A percentile compares a stretch with the other conserved stretches of the same genome.
Evolutionary conservation across 2,329 filamentous ascomycete species (phyloP).

Genomic region (Ophiocordyceps polyrhachis-furcata): DNA sequence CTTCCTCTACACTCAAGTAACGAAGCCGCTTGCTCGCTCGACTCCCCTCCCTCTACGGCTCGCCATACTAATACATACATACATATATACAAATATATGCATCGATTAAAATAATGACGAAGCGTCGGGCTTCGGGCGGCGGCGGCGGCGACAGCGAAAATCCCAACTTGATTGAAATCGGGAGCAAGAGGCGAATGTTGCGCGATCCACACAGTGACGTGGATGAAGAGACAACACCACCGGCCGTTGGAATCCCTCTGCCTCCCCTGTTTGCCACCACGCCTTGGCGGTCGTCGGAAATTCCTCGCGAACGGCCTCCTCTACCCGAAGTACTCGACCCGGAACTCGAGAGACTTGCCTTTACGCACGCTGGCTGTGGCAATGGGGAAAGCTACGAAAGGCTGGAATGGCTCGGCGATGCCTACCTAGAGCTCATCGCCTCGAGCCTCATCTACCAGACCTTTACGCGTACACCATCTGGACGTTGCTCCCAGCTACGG

Average conservation of each 20-base stretch:
- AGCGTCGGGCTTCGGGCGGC: slow-evolving; percentile 11
- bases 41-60: too few species aligned
- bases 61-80: too few species aligned
- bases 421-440: slow-evolving; percentile 62
- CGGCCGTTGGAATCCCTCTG: background rate
- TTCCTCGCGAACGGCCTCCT: slow-evolving; percentile 30
- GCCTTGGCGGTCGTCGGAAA: slow-evolving; percentile 31
- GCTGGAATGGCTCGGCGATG: slow-evolving; percentile 79
- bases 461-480: slow-evolving; percentile 45
- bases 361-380: slow-evolving; percentile 42
- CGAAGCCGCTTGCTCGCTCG: background rate
- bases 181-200: slow-evolving; percentile 3
- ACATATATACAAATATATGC: background rate
- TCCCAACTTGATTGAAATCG: background rate
- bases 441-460: slow-evolving; percentile 57
- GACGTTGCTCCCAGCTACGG: slow-evolving; percentile 55
- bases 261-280: slow-evolving; percentile 9
- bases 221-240: background rate
- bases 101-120: slow-evolving; percentile 14
- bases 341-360: slow-evolving; percentile 40
- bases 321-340: slow-evolving; percentile 43
- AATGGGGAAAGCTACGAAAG: slow-evolving; percentile 44
- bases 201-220: background rate
- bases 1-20: background rate
- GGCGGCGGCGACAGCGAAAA: background rate